These are phyloP conservation scores for Chenopodium berlandieri DNA, from an alignment of 148 eudicot species.

Conservation along the genomic window DNA sequence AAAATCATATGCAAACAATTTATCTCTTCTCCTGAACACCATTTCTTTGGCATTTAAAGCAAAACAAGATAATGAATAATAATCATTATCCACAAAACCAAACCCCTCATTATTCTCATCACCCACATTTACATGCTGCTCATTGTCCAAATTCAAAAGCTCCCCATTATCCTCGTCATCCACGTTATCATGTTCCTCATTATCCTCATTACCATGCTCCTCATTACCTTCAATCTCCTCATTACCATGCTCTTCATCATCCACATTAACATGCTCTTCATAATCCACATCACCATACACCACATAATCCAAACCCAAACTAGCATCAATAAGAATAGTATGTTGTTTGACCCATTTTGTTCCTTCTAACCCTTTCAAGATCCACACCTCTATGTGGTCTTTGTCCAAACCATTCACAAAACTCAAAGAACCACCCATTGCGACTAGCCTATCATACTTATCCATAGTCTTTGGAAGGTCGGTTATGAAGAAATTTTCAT, in stretches of 20 bases:
- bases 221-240: no score
- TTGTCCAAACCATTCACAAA: constrained; percentile 25
- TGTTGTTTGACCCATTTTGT: constrained; percentile 37
- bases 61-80: constrained; percentile 17
- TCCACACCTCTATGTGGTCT: constrained; percentile 36
- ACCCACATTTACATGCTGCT: neutral
- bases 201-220: neutral
- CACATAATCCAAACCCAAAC: constrained; percentile 21
- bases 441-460: constrained; percentile 24
- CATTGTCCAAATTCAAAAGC: neutral
- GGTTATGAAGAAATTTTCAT: constrained; percentile 29
- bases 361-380: constrained; percentile 29
- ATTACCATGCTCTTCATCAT: no score
- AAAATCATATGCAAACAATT: constrained; percentile 30
- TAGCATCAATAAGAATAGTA: constrained; percentile 27
- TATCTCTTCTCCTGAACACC: constrained; percentile 24
- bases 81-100: neutral
- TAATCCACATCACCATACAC: constrained; percentile 33
- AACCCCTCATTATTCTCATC: neutral
- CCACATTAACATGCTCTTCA: constrained; percentile 15
- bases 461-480: constrained; percentile 29
- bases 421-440: constrained; percentile 39
- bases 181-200: constrained; percentile 12
- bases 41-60: constrained; percentile 31
- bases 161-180: constrained; percentile 10